These are phyloP conservation scores for Aspergillus heteromorphus DNA, from an alignment of 495 filamentous ascomycete species.

Conservation along the genomic window DNA sequence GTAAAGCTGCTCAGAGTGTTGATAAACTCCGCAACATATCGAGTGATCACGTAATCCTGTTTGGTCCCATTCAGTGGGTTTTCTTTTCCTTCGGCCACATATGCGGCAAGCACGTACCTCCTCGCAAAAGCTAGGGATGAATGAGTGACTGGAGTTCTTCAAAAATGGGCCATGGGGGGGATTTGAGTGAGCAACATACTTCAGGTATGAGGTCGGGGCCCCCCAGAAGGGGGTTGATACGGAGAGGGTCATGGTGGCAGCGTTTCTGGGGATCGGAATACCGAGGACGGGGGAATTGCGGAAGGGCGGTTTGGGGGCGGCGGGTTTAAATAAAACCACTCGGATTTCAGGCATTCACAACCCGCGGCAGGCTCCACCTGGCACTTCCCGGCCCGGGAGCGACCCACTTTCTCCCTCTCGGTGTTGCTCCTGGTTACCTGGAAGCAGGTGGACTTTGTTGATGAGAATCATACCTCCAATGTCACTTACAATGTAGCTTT, in stretches of 20 bases:
- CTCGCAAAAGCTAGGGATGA: constrained; percentile 26
- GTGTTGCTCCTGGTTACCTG: no score
- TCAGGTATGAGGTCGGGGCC: constrained; percentile 26
- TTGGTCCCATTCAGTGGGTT: neutral
- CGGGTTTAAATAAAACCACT: no score
- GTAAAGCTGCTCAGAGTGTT: constrained; percentile 27
- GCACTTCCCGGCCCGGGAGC: no score
- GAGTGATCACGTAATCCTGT: constrained; percentile 29
- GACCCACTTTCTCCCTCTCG: no score
- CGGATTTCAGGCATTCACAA: no score
- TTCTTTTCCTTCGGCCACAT: no score
- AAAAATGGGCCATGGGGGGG: neutral
- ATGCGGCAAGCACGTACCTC: constrained; percentile 23
- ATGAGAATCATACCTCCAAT: no score
- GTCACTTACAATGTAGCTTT: no score
- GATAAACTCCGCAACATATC: constrained; percentile 32
- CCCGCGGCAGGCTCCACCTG: no score
- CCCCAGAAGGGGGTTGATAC: constrained; percentile 21
- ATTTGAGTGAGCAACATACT: constrained; percentile 15
- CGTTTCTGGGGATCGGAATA: neutral
- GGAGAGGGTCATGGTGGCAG: neutral
- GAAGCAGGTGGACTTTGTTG: no score
- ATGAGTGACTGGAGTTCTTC: constrained; percentile 3
- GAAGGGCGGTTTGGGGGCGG: neutral
- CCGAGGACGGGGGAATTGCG: neutral